A percentile compares a stretch with the other conserved stretches of the same genome.
Evolutionary conservation across 1,284 basidiomycete species (phyloP).

Genomic region (Leccinum solheimii): DNA sequence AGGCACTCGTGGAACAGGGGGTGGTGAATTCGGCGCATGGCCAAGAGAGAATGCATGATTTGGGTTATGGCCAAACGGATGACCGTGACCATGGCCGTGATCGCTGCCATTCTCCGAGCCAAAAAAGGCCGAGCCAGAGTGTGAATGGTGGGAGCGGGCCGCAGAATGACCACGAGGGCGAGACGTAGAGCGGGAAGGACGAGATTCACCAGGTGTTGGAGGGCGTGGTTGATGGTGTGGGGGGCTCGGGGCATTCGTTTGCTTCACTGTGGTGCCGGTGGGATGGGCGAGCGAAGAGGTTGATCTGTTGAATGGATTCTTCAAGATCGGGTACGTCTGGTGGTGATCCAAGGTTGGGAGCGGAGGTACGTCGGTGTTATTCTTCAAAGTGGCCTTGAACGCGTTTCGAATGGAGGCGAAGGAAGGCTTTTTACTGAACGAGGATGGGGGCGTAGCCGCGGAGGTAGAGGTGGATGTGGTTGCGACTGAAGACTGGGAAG

Average conservation of each 20-base stretch:
- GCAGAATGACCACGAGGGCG: slow-evolving; percentile 57
- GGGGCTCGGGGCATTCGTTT: slow-evolving; percentile 40
- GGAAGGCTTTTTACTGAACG: slow-evolving; percentile 78
- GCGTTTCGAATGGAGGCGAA: slow-evolving; percentile 88
- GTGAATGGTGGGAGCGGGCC: slow-evolving; percentile 70
- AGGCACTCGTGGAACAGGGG: slow-evolving; percentile 75
- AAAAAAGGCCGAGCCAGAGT: slow-evolving; percentile 70
- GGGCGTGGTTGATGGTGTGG: slow-evolving; percentile 48
- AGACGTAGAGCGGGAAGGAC: slow-evolving; percentile 41
- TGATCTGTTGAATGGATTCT: slow-evolving; percentile 78
- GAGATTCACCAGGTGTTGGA: slow-evolving; percentile 59
- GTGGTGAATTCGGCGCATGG: slow-evolving; percentile 56
- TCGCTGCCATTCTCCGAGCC: slow-evolving; percentile 71
- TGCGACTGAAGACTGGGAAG: slow-evolving; percentile 67
- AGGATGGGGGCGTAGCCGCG: slow-evolving; percentile 36
- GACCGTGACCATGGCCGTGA: slow-evolving; percentile 41
- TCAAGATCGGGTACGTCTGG: slow-evolving; percentile 65
- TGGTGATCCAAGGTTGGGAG: slow-evolving; percentile 63
- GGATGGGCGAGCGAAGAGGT: slow-evolving; percentile 63
- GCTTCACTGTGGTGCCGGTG: slow-evolving; percentile 36
- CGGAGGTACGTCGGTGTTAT: slow-evolving; percentile 56
- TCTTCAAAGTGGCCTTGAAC: slow-evolving; percentile 70
- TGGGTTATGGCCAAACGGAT: slow-evolving; percentile 33
- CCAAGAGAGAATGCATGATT: slow-evolving; percentile 27
- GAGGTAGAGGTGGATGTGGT: slow-evolving; percentile 39